Conservation (phyloP, 2,329 filamentous ascomycete species). For the Cercospora sojina region DNA sequence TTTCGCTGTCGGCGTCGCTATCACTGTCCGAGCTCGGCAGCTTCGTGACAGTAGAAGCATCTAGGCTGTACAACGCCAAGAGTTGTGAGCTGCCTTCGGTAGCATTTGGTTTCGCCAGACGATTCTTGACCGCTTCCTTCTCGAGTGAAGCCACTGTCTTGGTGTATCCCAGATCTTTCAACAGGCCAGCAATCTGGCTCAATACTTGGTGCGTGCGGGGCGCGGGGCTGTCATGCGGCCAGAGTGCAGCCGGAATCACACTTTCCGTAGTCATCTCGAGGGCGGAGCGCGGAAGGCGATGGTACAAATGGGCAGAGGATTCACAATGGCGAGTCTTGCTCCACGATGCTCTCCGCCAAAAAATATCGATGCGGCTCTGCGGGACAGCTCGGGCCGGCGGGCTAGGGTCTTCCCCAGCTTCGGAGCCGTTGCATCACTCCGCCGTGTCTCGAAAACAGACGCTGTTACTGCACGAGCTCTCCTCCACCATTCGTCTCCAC, state of each 20-base stretch:
- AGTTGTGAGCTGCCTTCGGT: slow-evolving; percentile 14
- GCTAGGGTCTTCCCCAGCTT: slow-evolving; percentile 39
- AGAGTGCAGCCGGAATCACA: slow-evolving; percentile 12
- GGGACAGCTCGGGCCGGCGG: slow-evolving; percentile 26
- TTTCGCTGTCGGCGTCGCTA: slow-evolving; percentile 17
- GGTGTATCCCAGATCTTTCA: slow-evolving; percentile 36
- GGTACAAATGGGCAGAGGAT: not conserved
- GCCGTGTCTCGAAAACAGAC: not conserved
- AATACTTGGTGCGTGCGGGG: slow-evolving; percentile 27
- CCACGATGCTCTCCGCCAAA: not conserved
- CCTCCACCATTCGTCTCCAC: not conserved
- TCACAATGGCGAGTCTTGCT: not conserved
- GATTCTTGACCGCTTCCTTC: slow-evolving; percentile 37
- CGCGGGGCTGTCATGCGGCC: slow-evolving; percentile 19
- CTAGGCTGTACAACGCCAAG: slow-evolving; percentile 29
- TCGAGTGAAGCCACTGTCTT: slow-evolving; percentile 35
- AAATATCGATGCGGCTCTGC: not conserved
- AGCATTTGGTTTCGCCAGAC: slow-evolving; percentile 17
- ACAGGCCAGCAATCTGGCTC: slow-evolving; percentile 33
- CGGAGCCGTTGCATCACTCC: not conserved
- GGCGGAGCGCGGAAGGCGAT: not conserved
- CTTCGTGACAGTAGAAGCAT: slow-evolving; percentile 5
- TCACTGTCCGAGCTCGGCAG: slow-evolving; percentile 17
- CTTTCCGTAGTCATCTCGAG: slow-evolving; percentile 2
- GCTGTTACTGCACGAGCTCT: not conserved